Evolutionary conservation across 2,329 filamentous ascomycete species (phyloP).

Genomic region (Monosporascus sp.): DNA sequence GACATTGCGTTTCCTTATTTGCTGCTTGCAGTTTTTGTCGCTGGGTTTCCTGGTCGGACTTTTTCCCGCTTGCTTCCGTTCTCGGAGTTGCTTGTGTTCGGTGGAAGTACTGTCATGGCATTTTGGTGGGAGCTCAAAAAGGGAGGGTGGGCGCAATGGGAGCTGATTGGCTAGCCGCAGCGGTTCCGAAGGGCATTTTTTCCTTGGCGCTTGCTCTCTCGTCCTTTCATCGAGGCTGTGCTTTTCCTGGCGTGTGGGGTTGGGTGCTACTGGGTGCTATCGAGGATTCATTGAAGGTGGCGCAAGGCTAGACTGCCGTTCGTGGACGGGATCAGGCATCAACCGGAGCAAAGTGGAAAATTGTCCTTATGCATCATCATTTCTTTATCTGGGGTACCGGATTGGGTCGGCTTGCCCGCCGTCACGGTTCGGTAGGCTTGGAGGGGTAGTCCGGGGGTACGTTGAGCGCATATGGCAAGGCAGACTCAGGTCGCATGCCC

Average conservation of each 20-base stretch:
- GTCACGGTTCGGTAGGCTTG: neutral
- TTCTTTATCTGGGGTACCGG: neutral
- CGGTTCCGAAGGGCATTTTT: neutral
- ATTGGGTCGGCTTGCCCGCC: neutral
- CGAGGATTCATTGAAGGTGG: neutral
- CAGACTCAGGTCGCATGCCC: neutral
- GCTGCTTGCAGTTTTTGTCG: neutral
- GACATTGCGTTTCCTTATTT: neutral
- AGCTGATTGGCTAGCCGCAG: neutral
- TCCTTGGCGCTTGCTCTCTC: neutral
- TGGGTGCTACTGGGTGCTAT: neutral
- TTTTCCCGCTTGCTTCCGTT: neutral
- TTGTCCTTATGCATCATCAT: neutral
- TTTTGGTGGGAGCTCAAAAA: neutral
- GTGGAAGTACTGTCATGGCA: neutral
- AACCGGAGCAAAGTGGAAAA: neutral
- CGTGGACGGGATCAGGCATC: neutral
- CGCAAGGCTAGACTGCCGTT: neutral
- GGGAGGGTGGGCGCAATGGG: neutral
- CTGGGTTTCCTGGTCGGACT: too few relatives aligned
- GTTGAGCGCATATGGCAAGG: neutral
- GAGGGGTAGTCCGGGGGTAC: neutral
- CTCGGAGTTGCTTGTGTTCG: neutral
- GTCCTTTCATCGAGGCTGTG: neutral
- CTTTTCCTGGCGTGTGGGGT: neutral